Evolutionary conservation across 768 basidiomycete genomes (phyloP), one percentile per base, ranked within the genome.

Genomic region (Lactifluus piperatus): DNA sequence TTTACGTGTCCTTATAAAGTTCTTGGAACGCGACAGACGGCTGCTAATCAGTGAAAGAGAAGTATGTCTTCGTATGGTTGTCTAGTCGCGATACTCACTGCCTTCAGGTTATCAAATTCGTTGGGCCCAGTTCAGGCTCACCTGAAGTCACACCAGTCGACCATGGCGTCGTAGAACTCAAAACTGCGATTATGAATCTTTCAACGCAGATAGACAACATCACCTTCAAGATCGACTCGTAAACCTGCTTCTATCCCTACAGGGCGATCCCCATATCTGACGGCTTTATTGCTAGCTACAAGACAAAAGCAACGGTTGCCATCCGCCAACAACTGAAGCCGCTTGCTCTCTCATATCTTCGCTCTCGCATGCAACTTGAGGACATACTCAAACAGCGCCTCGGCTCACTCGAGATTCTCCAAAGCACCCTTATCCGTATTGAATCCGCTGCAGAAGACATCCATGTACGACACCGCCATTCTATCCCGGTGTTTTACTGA

Each of bases 401-500:
- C 3, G 80, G 76, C 10, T 85, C 91, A 1, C 74, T 92, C 5
- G 80, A 83, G 57, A 88, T 83, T 37, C 74, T 97, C 8, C 84
- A 88, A 63, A 75, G 81, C 13, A 92, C 93, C 0, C 70, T 97
- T 37, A 74, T 91, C 46, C 80, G 82, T 46, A 91, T 97, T 5
- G 92, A 98, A 72, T 81, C 84, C 3, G 90, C 94, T n/a, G 89
- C 89, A 29, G 86, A 86, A 3, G 89, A 97, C 70, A 78, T 94
- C 11, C 86, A 92, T 77, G 94, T 94, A 68, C 44, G 20, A 10
- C n/a, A 57, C 46, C 45, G 22, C 39, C 18, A 56, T 54, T 16
- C 16, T 54, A 24, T 34, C 14, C 24, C 7, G 43, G 9, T 14
- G 32, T 7, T 16, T n/a, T 29, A 27, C 43, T 50, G 16, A 51